Evolutionary conservation across 2,329 filamentous ascomycete species (phyloP), one percentile per base, ranked within the genome.

Genomic region (Epichloe sp.): DNA sequence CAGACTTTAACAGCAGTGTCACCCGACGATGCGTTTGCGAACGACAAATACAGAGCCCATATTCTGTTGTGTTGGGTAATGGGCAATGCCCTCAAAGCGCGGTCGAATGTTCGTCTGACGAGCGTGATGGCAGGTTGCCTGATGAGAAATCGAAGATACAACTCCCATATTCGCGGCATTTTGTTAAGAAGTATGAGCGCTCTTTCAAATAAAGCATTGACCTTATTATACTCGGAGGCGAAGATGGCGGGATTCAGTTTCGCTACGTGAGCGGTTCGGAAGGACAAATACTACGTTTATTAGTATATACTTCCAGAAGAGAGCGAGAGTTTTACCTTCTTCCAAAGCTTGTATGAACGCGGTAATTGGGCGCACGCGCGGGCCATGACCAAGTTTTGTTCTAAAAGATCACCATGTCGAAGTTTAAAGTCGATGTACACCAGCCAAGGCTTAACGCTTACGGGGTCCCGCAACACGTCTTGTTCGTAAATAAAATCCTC

Each of bases 161-260:
- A 88, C 66, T 96, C 90, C 94, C 93, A 98, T 64, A 98, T 93
- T 58, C 82, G 80, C 23, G 94, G 93, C 93, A 98, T 98, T 71
- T 98, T 98, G 71, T 98, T 96, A 55, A 98, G 78, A 41, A 98
- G 76, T 53, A 96, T 87, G 48, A 98, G 73, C 3, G 93, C 90
- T 59, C 88, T 80, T 71, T 98, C 93, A 65, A 95, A 98, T 41
- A 97, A 80, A 50, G 87, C 78, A 66, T 98, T 98, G 65, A 97
- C 89, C 69, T 97, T 98, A 63, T 83, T 79, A 69, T 85, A 97
- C 63, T 98, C 90, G 53, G 79, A 72, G 49, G 81, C 80, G 65
- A 86, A 88, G 52, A 83, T 77, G 51, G 87, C 86, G 12, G 91
- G 82, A 65, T 95, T 97, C 59, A 91, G 80, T 63, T 83, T 85